Evolutionary conservation across 495 filamentous ascomycete species (phyloP), one percentile per base, ranked within the genome.

Genomic region (Astrothelium macrocarpum): DNA sequence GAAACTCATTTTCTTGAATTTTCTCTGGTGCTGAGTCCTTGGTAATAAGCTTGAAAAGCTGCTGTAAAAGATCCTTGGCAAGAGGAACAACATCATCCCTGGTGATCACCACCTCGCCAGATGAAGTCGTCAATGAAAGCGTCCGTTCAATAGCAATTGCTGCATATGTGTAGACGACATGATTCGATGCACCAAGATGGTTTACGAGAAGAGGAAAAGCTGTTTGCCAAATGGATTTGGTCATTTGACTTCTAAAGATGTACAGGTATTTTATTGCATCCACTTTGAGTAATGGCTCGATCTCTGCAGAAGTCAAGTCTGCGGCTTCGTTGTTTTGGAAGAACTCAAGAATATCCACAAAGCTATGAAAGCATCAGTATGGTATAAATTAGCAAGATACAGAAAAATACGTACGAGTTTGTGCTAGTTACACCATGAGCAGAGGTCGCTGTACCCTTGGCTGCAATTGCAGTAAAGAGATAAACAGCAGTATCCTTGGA

Each of bases 251-350:
- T 62, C 95, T 85, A 84, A 99, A 99, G 53, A 84, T 87, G 76
- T 97, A 95, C 25, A 97, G 81, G 72, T 91, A 98, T 72, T 97
- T 97, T 78, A 99, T 95, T 20, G 93, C 91, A 75, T 96, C 94
- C 25, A 97, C 94, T 77, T 96, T 92, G 60, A 96, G 81, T 64
- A 99, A 91, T 16, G 91, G 87, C 67, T 93, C 80, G 0, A 87
- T 80, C 12, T 81, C 82, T 4, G 84, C 80, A 14, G 83, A 75
- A 45, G 92, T 71, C 46, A 99, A 80, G 71, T 97, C 93, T 2
- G 82, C 81, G 23, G 91, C 92, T 71, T 97, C 86, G 72, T 97
- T 82, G 36, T 86, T 86, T 73, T 91, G 85, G 77, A 99, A 96
- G 79, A 95, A 99, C 28, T 93, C 87, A 28, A 95, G 84, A 56